Base-by-base conservation (phyloP, 1,284 basidiomycete genomes). In the Pseudozyma pruni region DNA sequence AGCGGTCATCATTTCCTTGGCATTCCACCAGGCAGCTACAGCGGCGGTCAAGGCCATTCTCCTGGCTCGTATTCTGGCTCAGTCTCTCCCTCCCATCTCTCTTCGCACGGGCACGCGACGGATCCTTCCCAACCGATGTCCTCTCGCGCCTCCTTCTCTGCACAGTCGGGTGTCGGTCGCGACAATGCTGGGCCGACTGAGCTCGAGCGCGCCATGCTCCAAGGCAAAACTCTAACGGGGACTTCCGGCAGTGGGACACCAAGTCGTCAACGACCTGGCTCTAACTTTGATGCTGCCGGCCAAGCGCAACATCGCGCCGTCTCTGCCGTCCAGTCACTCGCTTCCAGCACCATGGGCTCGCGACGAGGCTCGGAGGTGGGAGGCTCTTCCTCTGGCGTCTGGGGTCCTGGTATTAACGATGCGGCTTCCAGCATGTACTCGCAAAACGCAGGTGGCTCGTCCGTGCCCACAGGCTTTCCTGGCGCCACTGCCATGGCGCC, bases 381-480 rank as follows among this genome's bases (percentile, higher is more conserved):
- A 25, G 48, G n/a, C 27, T 55, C 55, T 3, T 19, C 43, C 29
- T 17, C 62, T 4, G 40, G 29, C 11, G 22, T 34, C 4, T 66
- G 62, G 62, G 29, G 38, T 6, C 19, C 52, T 2, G 33, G 13
- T 22, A 19, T 27, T 38, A 54, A 49, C 27, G 61, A 71, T 14
- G 42, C 48, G 2, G 39, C 49, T 2, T 31, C 51, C 8, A 43
- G 37, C 23, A 31, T 61, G 41, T 56, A 51, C 11, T 45, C 49
- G 41, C 43, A 46, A 25, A 67, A 55, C 11, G 34, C 62, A 0
- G 62, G 62, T 4, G 62, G 69, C 3, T 72, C 69, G 0, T 72
- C 69, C 8, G 69, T 72, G 8, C 69, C 69, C 13, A 72, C 69
- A 1, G 69, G 69, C 20, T 62, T 72, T n/a, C 69, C 69, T 4